Evolutionary conservation across 345 rosid species (phyloP), one percentile per base, ranked within the genome.

Genomic region (Eucalyptus victrix): DNA sequence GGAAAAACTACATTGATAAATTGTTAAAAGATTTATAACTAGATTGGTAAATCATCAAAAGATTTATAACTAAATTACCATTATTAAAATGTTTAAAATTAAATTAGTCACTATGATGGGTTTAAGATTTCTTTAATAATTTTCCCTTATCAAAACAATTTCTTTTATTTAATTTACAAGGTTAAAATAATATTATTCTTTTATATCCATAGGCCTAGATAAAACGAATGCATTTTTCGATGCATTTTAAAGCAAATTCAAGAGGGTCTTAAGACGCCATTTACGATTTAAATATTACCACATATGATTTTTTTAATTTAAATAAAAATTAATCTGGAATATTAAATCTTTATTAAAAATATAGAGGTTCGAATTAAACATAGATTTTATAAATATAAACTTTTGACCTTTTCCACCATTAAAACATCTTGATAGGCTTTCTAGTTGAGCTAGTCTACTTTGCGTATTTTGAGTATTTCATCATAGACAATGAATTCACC

Each of bases 31-130:
- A 26, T 24, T 56, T 10, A 24, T 1, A 1, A 56, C 30, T 56
- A 56, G 0, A 9, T 56, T 56, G 6, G 3, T 56, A 56, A 4
- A 56, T 56, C 6, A 56, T 56, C 62, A 10, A 56, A 24, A 56
- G 3, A 10, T 24, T 56, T 56, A 10, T 9, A 24, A 56, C 3
- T 56, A 24, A 56, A 56, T 56, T 56, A 3, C 13, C 30, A 56
- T 3, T 56, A 24, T 56, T 56, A 12, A 24, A 56, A 56, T 1
- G 62, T 56, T 56, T 56, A 24, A 56, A 23, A 56, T 24, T 23
- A 56, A 56, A 56, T 56, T 4, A 2, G 12, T 0, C 2, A 0
- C 9, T 10, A 56, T 23, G 28, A 56, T 56, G 28, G 30, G 28
- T 56, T 23, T 56, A 56, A 24, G 30, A 56, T 56, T 2, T 24